These are phyloP conservation scores for Helminthosporium solani DNA, from an alignment of 2,329 filamentous ascomycete genomes.

Conservation along the genomic window DNA sequence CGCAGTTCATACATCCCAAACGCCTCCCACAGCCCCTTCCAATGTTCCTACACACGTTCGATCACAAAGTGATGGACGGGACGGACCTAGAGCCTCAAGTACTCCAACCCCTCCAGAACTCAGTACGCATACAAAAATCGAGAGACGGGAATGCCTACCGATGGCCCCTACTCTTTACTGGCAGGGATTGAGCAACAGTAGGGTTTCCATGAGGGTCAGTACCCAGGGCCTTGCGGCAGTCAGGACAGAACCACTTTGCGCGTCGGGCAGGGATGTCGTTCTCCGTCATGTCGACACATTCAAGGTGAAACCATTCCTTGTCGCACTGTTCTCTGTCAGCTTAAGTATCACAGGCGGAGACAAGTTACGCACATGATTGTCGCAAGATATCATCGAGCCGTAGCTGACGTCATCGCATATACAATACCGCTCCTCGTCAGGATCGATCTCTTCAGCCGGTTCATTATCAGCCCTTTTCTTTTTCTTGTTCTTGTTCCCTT, in stretches of 20 bases:
- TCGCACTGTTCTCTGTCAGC: constrained; percentile 60
- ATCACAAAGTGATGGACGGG: neutral
- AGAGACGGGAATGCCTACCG: constrained; percentile 31
- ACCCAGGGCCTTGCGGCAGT: constrained; percentile 53
- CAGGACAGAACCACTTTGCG: constrained; percentile 82
- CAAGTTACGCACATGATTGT: constrained; percentile 61
- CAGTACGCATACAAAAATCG: constrained; percentile 23
- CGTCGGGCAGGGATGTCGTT: constrained; percentile 66
- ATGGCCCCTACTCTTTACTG: constrained; percentile 31
- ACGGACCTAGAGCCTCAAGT: constrained; percentile 23
- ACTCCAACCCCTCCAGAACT: constrained; percentile 38
- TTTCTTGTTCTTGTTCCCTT: constrained; percentile 37
- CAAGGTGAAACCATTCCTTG: constrained; percentile 82
- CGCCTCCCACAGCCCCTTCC: neutral
- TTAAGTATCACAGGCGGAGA: constrained; percentile 1
- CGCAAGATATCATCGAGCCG: constrained; percentile 80
- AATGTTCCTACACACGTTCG: neutral
- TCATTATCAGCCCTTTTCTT: constrained; percentile 51
- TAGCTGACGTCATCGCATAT: constrained; percentile 77
- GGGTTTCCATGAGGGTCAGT: constrained; percentile 40
- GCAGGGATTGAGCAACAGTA: constrained; percentile 31
- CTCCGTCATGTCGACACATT: constrained; percentile 66
- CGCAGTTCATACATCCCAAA: neutral
- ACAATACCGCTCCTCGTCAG: constrained; percentile 75
- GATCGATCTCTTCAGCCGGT: constrained; percentile 59